These are phyloP conservation scores for Clarireedia monteithiana DNA, from an alignment of 2,329 filamentous ascomycete genomes.

Conservation along the genomic window DNA sequence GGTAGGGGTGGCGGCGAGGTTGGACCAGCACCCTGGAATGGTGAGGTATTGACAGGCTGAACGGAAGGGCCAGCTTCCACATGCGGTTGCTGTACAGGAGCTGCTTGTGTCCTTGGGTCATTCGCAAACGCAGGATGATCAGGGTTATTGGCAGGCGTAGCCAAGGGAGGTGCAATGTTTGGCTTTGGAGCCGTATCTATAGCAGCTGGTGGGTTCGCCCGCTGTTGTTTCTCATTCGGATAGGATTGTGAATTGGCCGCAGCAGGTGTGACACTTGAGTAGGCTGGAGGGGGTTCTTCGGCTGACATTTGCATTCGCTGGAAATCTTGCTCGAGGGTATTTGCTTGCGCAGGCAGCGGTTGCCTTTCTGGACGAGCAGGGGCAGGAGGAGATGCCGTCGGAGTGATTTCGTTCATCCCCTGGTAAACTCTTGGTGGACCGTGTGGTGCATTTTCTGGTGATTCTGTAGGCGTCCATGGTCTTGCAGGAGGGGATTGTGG, in stretches of 20 bases:
- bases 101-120: slow-evolving; percentile 48
- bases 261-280: slow-evolving; percentile 64
- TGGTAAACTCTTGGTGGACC: slow-evolving; percentile 90
- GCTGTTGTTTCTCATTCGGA: slow-evolving; percentile 62
- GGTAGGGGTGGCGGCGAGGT: slow-evolving; percentile 86
- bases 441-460: slow-evolving; percentile 77
- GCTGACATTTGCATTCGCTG: slow-evolving; percentile 65
- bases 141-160: slow-evolving; percentile 41
- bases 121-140: slow-evolving; percentile 89
- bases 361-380: slow-evolving; percentile 30
- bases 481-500: slow-evolving; percentile 36
- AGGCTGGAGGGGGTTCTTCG: slow-evolving; percentile 88
- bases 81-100: slow-evolving; percentile 13
- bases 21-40: slow-evolving; percentile 48
- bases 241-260: slow-evolving; percentile 48
- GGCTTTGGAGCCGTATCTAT: slow-evolving; percentile 24
- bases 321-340: slow-evolving; percentile 79
- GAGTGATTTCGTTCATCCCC: slow-evolving; percentile 61
- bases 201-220: slow-evolving; percentile 20
- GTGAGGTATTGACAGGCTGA: slow-evolving; percentile 30
- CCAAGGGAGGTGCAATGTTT: slow-evolving; percentile 32
- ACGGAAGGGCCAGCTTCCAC: slow-evolving; percentile 21
- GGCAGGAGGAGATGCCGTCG: slow-evolving; percentile 33
- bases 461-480: slow-evolving; percentile 93
- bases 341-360: slow-evolving; percentile 44